Evolutionary conservation across 2,329 filamentous ascomycete species (phyloP).

Genomic region (Nothophoma quercina): DNA sequence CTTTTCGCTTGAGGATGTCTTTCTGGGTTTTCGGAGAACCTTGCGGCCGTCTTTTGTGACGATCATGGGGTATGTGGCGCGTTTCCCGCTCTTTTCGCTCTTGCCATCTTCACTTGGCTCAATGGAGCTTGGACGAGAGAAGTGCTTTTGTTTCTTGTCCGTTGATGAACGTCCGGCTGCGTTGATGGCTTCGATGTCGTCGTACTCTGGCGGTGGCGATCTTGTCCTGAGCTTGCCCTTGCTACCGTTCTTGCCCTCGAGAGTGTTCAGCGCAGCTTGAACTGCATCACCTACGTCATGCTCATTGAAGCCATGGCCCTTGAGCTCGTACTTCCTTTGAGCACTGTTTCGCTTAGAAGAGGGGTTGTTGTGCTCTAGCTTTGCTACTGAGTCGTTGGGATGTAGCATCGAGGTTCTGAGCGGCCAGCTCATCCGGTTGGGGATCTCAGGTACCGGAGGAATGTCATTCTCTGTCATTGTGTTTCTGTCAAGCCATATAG

Average conservation of each 20-base stretch:
- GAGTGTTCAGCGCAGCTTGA: slow-evolving; percentile 26
- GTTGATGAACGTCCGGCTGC: slow-evolving; percentile 7
- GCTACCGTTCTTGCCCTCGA: slow-evolving; percentile 28
- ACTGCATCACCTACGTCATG: slow-evolving; percentile 28
- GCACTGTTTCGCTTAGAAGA: slow-evolving; percentile 16
- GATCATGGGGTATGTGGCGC: slow-evolving; percentile 8
- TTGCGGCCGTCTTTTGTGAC: slow-evolving; percentile 18
- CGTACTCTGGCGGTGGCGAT: slow-evolving; percentile 12
- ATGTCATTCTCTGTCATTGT: slow-evolving; percentile 22
- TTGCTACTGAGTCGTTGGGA: slow-evolving; percentile 13
- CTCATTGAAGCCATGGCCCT: slow-evolving; percentile 28
- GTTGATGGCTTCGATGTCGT: slow-evolving; percentile 8
- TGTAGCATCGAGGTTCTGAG: slow-evolving; percentile 5
- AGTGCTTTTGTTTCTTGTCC: slow-evolving; percentile 12
- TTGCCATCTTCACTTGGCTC: too few relatives aligned
- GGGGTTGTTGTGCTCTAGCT: slow-evolving; percentile 24
- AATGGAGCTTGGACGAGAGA: slow-evolving; percentile 8
- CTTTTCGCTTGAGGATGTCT: neutral
- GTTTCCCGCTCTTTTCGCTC: slow-evolving; percentile 1
- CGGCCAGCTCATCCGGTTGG: slow-evolving; percentile 16
- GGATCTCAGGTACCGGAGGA: slow-evolving; percentile 39
- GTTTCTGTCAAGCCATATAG: slow-evolving; percentile 28
- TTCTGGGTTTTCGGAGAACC: slow-evolving; percentile 1
- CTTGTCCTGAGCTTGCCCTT: slow-evolving; percentile 10
- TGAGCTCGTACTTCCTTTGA: slow-evolving; percentile 22